Conservation (phyloP, 75 land plant species). For the Sequoiadendron giganteum region DNA sequence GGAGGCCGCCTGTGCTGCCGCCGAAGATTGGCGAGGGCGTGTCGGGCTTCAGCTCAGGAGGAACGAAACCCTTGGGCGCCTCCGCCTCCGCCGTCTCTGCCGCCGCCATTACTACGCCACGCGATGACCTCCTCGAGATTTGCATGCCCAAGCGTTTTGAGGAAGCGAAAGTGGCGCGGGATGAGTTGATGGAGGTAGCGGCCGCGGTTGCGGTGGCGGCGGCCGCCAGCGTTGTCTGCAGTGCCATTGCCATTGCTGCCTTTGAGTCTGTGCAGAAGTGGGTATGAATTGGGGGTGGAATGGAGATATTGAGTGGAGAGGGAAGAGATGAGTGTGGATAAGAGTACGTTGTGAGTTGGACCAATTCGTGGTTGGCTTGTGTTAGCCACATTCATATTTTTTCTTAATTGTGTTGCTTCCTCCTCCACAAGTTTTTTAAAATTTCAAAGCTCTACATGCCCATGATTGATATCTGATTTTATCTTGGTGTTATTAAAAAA, state of each 20-base stretch:
- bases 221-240: neutral
- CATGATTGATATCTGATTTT: too few species aligned
- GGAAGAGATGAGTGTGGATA: neutral
- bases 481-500: too few species aligned
- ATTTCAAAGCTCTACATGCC: too few species aligned
- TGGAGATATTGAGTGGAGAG: neutral
- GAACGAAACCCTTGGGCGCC: slow-evolving; percentile 87
- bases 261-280: neutral
- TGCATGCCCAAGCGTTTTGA: neutral
- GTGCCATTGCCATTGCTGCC: slow-evolving; percentile 9
- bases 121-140: neutral
- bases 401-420: neutral
- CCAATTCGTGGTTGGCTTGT: neutral
- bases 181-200: neutral
- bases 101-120: neutral
- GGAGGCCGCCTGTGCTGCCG: slow-evolving; percentile 91
- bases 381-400: neutral
- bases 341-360: neutral
- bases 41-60: slow-evolving; percentile 79
- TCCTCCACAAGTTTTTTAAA: neutral
- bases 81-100: slow-evolving; percentile 21
- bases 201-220: neutral
- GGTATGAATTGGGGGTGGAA: neutral
- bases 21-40: slow-evolving; percentile 94
- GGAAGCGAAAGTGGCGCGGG: neutral